phyloP scores from a whole-genome alignment of 257 asterid species.

The Capsicum baccatum region DNA sequence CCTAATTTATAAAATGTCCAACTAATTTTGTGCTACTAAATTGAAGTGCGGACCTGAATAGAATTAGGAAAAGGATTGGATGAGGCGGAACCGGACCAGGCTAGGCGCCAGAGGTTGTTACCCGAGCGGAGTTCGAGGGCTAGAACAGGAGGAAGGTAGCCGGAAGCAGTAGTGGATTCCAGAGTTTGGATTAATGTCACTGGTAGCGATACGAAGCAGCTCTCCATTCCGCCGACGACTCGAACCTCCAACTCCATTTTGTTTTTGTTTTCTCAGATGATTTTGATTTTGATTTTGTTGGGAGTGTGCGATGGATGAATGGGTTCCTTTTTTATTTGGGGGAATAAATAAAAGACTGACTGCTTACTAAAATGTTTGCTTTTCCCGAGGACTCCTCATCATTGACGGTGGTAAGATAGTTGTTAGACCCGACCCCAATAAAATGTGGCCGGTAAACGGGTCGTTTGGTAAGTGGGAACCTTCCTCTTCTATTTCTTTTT shows the following conservation, averaged over 20 bases:
- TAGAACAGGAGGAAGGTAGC: slow-evolving; percentile 87
- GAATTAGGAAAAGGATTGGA: slow-evolving; percentile 66
- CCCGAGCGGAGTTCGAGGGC: slow-evolving; percentile 73
- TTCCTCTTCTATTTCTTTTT: no score
- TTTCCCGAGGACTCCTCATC: background rate
- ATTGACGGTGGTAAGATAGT: no score
- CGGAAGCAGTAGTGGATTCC: slow-evolving; percentile 53
- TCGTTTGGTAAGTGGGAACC: no score
- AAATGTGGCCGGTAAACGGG: slow-evolving; percentile 11
- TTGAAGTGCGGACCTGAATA: slow-evolving; percentile 63
- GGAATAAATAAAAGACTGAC: background rate
- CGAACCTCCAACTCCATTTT: slow-evolving; percentile 89
- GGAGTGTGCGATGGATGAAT: background rate
- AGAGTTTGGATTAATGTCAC: slow-evolving; percentile 79
- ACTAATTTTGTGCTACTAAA: no score
- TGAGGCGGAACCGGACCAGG: slow-evolving; percentile 94
- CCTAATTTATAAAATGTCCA: no score
- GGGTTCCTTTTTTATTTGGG: background rate
- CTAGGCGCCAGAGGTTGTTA: slow-evolving; percentile 66
- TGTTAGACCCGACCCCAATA: background rate
- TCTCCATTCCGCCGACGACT: slow-evolving; percentile 68
- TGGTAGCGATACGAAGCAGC: slow-evolving; percentile 86
- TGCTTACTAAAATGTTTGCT: background rate
- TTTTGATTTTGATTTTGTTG: background rate
- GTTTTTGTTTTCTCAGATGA: no score